These are phyloP conservation scores for Mentha longifolia DNA, from an alignment of 257 asterid genomes.

Conservation along the genomic window DNA sequence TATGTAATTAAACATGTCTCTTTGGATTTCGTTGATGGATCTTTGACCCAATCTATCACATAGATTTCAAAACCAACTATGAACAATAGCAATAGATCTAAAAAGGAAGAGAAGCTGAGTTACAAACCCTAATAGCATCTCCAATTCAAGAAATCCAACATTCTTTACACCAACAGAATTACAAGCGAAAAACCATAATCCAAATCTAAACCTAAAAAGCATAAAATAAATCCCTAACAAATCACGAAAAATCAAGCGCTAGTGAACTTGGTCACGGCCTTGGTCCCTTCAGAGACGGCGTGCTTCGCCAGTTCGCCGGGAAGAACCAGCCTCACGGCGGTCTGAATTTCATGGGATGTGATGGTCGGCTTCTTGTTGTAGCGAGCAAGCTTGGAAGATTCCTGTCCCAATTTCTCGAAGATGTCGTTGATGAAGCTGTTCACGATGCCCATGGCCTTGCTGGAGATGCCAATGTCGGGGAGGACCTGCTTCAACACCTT, in stretches of 20 bases:
- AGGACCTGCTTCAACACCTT: slow-evolving; percentile 71
- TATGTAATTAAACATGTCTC: too few species aligned
- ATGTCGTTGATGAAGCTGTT: slow-evolving; percentile 74
- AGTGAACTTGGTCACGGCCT: slow-evolving; percentile 69
- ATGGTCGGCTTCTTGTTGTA: slow-evolving; percentile 75
- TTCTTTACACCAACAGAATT: slow-evolving; percentile 9
- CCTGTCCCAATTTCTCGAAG: slow-evolving; percentile 65
- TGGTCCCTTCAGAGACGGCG: slow-evolving; percentile 70
- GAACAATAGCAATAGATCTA: neutral
- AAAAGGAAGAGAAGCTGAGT: neutral
- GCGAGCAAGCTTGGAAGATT: slow-evolving; percentile 54
- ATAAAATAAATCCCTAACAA: neutral
- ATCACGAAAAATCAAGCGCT: slow-evolving; percentile 41
- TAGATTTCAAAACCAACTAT: neutral
- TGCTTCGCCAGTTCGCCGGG: slow-evolving; percentile 72
- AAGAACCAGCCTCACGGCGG: slow-evolving; percentile 63
- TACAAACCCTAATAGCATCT: neutral
- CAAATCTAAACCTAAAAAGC: neutral
- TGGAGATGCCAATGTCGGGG: slow-evolving; percentile 68
- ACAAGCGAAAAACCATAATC: neutral
- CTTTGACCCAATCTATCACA: too few species aligned
- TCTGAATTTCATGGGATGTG: slow-evolving; percentile 69
- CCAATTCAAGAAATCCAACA: neutral
- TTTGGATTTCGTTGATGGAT: too few species aligned
- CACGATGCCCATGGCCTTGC: slow-evolving; percentile 80